Base-by-base conservation (phyloP, 805 yeast species). In the Lachancea meyersii region DNA sequence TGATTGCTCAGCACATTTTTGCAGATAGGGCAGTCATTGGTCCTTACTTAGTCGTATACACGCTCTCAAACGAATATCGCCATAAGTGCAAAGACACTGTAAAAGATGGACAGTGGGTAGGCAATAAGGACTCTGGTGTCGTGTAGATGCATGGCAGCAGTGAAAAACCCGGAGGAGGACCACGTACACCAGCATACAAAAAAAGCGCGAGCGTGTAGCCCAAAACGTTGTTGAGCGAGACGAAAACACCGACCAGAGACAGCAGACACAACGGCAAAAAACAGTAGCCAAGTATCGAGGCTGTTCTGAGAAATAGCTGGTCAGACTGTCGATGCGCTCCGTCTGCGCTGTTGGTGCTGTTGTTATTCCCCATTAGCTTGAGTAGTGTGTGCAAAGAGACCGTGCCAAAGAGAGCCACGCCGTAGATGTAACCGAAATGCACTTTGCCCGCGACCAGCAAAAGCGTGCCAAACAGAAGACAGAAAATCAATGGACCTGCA, bases 381-480 rank as follows among this genome's bases (percentile, higher is more conserved):
- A 94, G 83, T 46, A 93, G 70, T 53, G 77, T 76, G 64, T 89
- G 97, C 50, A 88, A 75, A 24, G 95, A 79, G 13, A 86, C 60
- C 1, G 95, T 83, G 14, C 98, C 98, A 53, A 91, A 80, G 33
- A 93, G 66, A 0, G 96, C 97, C 32, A 93, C 95, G 31, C 98
- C 97, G 58, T 93, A 93, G 38, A 93, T 85, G 63, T 93, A 93
- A 2, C 97, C 97, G 60, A 93, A 93, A 62, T 93, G 97, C 13
- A 91, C 85, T 62, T 91, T 93, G 4, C 98, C 97, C 1, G 95
- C 81, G 34, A 89, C 70, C 39, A 91, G 68, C 41, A 93, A 68
- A 47, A 83, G 78, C 0, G 88, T 75, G 17, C 96, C 98, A 59
- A 91, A 91, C 44, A 87, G 64, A 40, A 93, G 68, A 56, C 91